Evolutionary conservation across 1,284 basidiomycete genomes (phyloP), one percentile per base, ranked within the genome.

Genomic region (Calocybe gambosa): DNA sequence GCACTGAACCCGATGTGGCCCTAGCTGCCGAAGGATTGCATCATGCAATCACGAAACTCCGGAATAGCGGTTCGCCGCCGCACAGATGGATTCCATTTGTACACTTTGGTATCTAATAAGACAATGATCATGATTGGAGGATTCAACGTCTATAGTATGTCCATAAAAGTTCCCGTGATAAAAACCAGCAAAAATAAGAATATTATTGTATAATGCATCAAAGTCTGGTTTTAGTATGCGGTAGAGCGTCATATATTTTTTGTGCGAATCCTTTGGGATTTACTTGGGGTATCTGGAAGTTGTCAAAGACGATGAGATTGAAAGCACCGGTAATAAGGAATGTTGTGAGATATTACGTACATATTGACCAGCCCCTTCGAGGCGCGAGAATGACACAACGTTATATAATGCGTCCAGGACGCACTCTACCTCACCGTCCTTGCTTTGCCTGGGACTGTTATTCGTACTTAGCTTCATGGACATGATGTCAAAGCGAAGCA

Each of bases 381-480:
- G 60, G n/a, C 63, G 54, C 2, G 59, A 49, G 10, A 65, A 55
- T 1, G 71, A 73, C 7, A 64, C 70, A 16, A 76, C 62, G 37
- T 69, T 66, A 6, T 68, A 54, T 10, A 58, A 50, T 10, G 67
- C 69, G 1, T 68, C 64, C 1, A 65, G 57, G 5, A 58, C 63
- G 9, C 60, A 58, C 7, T 68, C 53, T 6, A 74, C 53, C 2
- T 75, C 61, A 29, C 67, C 62, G 18, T 68, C 60, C 50, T 75
- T 71, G 5, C 70, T 60, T 23, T 58, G 55, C 4, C 53, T 50
- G 0, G 73, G 60, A 1, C 75, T 77, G 39, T 15, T 23, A 33
- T 16, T 13, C 13, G 33, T 20, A 18, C 36, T 8, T 21, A 20
- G 20, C 23, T 29, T 2, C 5, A 18, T 5, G 36, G 15, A 42